These are phyloP conservation scores for Elsinoe perseae DNA, from an alignment of 2,329 filamentous ascomycete species.

Conservation along the genomic window DNA sequence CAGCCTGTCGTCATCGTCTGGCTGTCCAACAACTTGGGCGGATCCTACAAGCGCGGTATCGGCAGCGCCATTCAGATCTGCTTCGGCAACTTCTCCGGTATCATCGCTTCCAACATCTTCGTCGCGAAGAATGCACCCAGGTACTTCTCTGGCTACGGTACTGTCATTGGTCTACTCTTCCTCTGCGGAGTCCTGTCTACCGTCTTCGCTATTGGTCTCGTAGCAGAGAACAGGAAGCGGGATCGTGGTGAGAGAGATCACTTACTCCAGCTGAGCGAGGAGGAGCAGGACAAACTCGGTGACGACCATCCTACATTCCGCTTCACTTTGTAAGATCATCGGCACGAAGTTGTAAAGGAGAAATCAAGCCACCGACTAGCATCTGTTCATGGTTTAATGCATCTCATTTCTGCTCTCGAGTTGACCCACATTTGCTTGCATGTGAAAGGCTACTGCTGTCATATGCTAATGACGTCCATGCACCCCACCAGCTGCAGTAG, in stretches of 20 bases:
- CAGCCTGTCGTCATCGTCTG: conserved; percentile 50
- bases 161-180: conserved; percentile 41
- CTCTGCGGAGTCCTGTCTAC: conserved; percentile 37
- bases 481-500: background rate
- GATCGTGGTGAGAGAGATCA: conserved; percentile 41
- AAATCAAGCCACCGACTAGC: background rate
- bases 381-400: background rate
- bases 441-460: background rate
- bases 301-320: conserved; percentile 47
- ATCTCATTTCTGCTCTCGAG: background rate
- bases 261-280: conserved; percentile 30
- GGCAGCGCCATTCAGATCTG: conserved; percentile 46
- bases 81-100: conserved; percentile 45
- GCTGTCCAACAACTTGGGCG: conserved; percentile 51
- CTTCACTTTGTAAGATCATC: conserved; percentile 27
- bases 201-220: conserved; percentile 35
- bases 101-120: conserved; percentile 48
- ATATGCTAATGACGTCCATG: conserved; percentile 1
- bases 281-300: conserved; percentile 43
- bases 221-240: conserved; percentile 41
- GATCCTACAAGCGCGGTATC: conserved; percentile 51
- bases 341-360: background rate
- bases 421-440: background rate
- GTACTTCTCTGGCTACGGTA: conserved; percentile 45
- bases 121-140: conserved; percentile 40